Evolutionary conservation across 768 basidiomycete species (phyloP).

Genomic region (Rhodotorula sphaerocarpa): DNA sequence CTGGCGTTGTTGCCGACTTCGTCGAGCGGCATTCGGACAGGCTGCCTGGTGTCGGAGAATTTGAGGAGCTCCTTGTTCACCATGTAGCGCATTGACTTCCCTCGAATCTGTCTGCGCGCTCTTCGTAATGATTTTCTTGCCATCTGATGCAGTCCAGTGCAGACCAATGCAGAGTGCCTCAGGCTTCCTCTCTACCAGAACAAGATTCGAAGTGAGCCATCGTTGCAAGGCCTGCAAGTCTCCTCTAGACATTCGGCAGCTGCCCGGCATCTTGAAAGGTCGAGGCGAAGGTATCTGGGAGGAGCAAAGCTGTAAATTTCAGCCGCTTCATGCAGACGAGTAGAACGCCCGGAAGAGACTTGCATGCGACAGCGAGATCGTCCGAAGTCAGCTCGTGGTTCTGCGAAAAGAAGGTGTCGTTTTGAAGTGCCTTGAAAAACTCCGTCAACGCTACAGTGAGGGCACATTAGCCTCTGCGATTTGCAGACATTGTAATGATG

Average conservation of each 20-base stretch:
- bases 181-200: too few species aligned
- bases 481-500: too few species aligned
- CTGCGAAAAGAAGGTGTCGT: neutral
- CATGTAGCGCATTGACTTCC: neutral
- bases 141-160: too few species aligned
- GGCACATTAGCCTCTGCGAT: too few species aligned
- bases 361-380: neutral
- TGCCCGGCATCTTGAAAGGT: neutral
- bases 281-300: constrained; percentile 4
- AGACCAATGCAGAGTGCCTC: too few species aligned
- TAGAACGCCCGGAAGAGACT: neutral
- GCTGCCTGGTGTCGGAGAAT: neutral
- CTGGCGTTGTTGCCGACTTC: neutral
- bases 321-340: neutral
- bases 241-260: too few species aligned
- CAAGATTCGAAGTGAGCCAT: too few species aligned
- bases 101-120: constrained; percentile 7
- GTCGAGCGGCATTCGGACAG: neutral
- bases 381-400: neutral
- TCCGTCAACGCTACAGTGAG: neutral
- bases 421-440: neutral
- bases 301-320: neutral
- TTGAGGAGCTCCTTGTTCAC: too few species aligned
- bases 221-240: too few species aligned
- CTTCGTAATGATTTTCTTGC: neutral